These are phyloP conservation scores for Multifurca ochricompacta DNA, from an alignment of 768 basidiomycete genomes.

Conservation along the genomic window DNA sequence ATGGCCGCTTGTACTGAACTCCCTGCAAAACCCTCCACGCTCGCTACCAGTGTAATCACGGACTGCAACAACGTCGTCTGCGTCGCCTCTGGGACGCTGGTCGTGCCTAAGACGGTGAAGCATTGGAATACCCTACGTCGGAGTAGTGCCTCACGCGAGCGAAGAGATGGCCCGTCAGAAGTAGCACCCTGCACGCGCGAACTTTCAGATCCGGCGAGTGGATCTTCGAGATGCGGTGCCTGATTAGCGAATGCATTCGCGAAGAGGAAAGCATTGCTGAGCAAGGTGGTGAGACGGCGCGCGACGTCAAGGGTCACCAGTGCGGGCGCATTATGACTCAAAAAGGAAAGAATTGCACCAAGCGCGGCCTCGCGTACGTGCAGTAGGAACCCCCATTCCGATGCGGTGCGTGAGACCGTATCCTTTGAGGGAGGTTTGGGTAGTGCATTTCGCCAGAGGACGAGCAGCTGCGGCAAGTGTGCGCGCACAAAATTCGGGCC, in stretches of 20 bases:
- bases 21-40: constrained; percentile 75
- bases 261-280: constrained; percentile 87
- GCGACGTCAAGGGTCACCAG: constrained; percentile 89
- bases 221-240: constrained; percentile 51
- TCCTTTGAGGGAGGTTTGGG: constrained; percentile 95
- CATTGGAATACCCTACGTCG: constrained; percentile 84
- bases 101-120: constrained; percentile 73
- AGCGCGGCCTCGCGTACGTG: constrained; percentile 87
- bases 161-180: constrained; percentile 47
- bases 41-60: constrained; percentile 73
- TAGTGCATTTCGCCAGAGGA: constrained; percentile 94
- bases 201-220: constrained; percentile 32
- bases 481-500: constrained; percentile 91
- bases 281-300: constrained; percentile 75
- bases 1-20: constrained; percentile 90
- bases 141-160: constrained; percentile 75
- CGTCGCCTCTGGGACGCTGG: constrained; percentile 73
- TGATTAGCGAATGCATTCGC: constrained; percentile 74
- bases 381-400: constrained; percentile 88
- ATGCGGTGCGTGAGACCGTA: constrained; percentile 52
- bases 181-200: constrained; percentile 22
- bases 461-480: constrained; percentile 87
- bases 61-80: constrained; percentile 77
- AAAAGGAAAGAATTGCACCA: constrained; percentile 81
- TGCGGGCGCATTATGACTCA: constrained; percentile 65